Evolutionary conservation across 1,284 basidiomycete genomes (phyloP), one percentile per base, ranked within the genome.

Genomic region (Phlebopus sp.): DNA sequence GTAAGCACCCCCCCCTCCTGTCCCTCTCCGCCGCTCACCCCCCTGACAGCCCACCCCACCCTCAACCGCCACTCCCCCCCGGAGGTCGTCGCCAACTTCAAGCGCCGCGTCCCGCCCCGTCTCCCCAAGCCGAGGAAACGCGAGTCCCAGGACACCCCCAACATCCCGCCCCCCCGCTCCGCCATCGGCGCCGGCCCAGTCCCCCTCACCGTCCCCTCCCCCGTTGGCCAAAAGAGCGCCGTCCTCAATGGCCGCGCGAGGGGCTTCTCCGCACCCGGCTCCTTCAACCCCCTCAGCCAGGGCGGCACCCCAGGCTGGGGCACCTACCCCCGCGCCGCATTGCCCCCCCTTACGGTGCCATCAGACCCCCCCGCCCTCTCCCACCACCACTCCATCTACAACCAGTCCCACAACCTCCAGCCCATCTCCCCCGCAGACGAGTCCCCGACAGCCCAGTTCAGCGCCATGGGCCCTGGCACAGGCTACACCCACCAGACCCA

Each of bases 61-160:
- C 81, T 94, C 59, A 90, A 90, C 68, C 83, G 91, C 50, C 84
- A 89, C 66, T 94, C 92, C 1, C 82, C 87, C 8, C 79, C 87
- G 44, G 90, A 91, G 55, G 85, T 92, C 46, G 88, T 94, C 44
- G 84, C 90, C 48, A 89, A 88, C 68, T 93, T 93, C 75, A 94
- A 94, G 71, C 87, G 91, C 47, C 87, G 91, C 57, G 91, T 94
- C 1, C 91, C 90, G n/a, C 91, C 91, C 31, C 90, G 91, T 66
- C 81, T 83, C 37, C 90, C 81, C 49, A 93, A 90, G 65, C 88
- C 81, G 25, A 72, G 84, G 59, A 91, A 89, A 69, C 84, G 87
- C 53, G 84, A 89, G 53, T 66, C 72, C 2, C 79, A 81, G 50
- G 84, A 87, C 42, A 65, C 78, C 19, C 75, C 78, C 62, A 59